Base-by-base conservation (phyloP, 495 filamentous ascomycete genomes). In the Penicillium fimorum region DNA sequence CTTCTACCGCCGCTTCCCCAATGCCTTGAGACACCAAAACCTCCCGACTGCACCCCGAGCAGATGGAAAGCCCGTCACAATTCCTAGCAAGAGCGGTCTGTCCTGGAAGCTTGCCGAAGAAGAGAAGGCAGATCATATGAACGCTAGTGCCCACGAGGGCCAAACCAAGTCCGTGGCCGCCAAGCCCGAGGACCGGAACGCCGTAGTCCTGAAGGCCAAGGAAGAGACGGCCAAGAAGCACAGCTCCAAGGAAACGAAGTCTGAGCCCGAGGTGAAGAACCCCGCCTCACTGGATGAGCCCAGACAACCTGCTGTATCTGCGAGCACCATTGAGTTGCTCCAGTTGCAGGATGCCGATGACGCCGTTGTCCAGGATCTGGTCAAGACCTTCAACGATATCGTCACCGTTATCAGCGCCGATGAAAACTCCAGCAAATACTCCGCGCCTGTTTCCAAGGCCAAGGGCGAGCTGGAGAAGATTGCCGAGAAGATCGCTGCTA, bases 331-430 rank as follows among this genome's bases (percentile, higher is more conserved):
- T 56, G 89, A 93, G 63, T 83, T 88, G 29, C 68, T 96, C 30
- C 80, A 84, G 47, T 79, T 92, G 37, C 76, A 79, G 50, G 82
- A 86, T 60, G 89, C 89, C 53, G 83, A 87, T 55, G 94, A 97
- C 63, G 86, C 90, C 5, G 77, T 96, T 22, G 89, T 97, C 5
- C 91, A 96, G 72, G 90, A 97, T 66, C 77, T 98, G n/a, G 88
- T 94, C 52, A 93, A 89, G 75, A 91, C 94, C 66, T 80, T 97
- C 60, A 98, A 98, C 73, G 89, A 93, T 71, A 87, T 98, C 68
- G 96, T 98, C 68, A 84, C 88, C 2, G 88, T 93, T 30, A 84
- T 97, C 53, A 96, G 96, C 70, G 85, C 88, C 51, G 92, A 96
- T 63, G 74, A 74, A 50, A 84, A 87, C 53, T 80, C 84, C 51